phyloP scores from a whole-genome alignment of 306 rosid species.

The Cucumis melo region DNA sequence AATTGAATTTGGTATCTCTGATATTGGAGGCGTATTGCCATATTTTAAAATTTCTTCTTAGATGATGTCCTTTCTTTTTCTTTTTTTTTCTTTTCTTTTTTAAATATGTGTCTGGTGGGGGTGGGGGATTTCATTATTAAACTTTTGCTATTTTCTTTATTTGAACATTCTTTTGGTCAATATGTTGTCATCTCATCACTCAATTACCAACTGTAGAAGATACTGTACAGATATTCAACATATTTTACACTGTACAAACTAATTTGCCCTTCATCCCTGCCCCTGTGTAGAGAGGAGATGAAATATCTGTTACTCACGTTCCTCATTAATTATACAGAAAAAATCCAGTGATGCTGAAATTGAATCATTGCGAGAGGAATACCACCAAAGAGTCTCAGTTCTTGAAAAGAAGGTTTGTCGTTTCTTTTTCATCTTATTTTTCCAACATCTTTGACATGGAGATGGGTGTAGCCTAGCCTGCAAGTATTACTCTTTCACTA shows the following conservation, averaged over 20 bases:
- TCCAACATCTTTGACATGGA: neutral
- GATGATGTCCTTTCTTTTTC: neutral
- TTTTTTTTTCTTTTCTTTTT: neutral
- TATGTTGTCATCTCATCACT: neutral
- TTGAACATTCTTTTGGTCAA: neutral
- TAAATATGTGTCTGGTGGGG: too few species aligned
- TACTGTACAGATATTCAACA: neutral
- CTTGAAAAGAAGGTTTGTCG: constrained; percentile 77
- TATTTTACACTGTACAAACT: neutral
- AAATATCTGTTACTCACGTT: neutral
- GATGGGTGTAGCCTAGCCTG: too few species aligned
- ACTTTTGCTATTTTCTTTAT: neutral
- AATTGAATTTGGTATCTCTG: neutral
- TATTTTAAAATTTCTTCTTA: neutral
- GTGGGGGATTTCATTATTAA: neutral
- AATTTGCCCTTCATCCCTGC: neutral
- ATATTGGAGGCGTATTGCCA: neutral
- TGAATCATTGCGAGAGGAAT: constrained; percentile 93
- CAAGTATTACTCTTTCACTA: neutral
- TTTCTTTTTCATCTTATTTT: neutral
- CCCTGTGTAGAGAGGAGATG: neutral
- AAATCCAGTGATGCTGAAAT: constrained; percentile 91
- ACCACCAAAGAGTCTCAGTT: constrained; percentile 85
- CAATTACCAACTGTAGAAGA: neutral
- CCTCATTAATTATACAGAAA: constrained; percentile 47